A percentile compares a stretch with the other conserved stretches of the same genome.
phyloP scores from a whole-genome alignment of 2,329 filamentous ascomycete genomes.

The Blastomyces silverae region DNA sequence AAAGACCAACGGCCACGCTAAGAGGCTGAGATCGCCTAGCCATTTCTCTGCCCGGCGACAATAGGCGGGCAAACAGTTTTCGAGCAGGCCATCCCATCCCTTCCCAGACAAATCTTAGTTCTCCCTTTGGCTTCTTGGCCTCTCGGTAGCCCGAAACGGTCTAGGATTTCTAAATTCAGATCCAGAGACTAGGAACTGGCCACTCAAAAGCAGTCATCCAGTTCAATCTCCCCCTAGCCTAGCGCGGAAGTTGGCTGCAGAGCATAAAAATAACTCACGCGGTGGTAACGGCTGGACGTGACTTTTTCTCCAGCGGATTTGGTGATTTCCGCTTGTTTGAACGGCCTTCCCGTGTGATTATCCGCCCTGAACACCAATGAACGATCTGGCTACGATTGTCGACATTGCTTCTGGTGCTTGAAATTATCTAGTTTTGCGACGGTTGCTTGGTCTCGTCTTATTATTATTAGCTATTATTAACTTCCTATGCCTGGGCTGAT shows the following conservation, averaged over 20 bases:
- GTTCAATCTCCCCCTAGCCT: background rate
- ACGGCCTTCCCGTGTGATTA: conserved; percentile 6
- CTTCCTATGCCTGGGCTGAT: conserved; percentile 8
- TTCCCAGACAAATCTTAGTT: background rate
- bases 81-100: background rate
- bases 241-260: conserved; percentile 11
- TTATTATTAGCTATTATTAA: background rate
- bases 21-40: conserved; percentile 2
- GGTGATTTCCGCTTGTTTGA: background rate
- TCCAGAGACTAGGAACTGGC: background rate
- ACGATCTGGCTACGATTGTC: background rate
- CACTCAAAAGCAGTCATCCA: background rate
- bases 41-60: background rate
- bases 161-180: conserved; percentile 13
- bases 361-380: conserved; percentile 9
- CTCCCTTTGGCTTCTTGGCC: background rate
- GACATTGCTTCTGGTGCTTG: background rate
- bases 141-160: background rate
- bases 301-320: conserved; percentile 4
- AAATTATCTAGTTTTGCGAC: background rate
- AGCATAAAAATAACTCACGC: conserved; percentile 12
- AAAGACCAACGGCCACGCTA: background rate
- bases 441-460: background rate
- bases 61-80: background rate
- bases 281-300: background rate